Conservation (phyloP, 2,329 filamentous ascomycete species). For the Sporothrix phasma region DNA sequence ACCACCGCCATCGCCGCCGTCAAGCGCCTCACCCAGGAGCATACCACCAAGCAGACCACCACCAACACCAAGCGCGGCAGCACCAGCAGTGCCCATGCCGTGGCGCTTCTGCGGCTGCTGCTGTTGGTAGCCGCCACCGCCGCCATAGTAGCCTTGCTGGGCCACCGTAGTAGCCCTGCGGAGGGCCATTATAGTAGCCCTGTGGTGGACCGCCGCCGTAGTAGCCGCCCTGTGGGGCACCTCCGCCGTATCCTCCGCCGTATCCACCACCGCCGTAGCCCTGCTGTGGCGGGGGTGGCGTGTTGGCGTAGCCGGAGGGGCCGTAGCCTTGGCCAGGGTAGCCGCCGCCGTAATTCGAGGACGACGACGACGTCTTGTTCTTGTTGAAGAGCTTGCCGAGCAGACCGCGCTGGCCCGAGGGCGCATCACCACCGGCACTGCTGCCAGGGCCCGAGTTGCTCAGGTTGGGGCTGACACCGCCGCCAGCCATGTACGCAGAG, state of each 20-base stretch:
- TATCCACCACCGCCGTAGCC: constrained; percentile 29
- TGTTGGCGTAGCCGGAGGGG: constrained; percentile 25
- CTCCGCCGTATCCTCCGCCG: constrained; percentile 16
- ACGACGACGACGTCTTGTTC: constrained; percentile 8
- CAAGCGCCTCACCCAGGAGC: constrained; percentile 57
- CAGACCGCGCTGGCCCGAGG: constrained; percentile 35
- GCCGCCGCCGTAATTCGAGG: constrained; percentile 8
- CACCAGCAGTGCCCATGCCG: constrained; percentile 59
- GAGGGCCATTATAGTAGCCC: constrained; percentile 27
- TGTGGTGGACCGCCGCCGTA: constrained; percentile 15
- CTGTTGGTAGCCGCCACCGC: constrained; percentile 20
- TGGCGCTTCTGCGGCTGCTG: constrained; percentile 30
- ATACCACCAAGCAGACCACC: constrained; percentile 73
- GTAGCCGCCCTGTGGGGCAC: constrained; percentile 25
- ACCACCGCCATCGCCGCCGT: constrained; percentile 41
- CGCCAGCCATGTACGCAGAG: constrained; percentile 26
- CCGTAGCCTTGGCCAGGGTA: constrained; percentile 24
- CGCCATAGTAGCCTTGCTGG: constrained; percentile 25
- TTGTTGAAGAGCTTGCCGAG: constrained; percentile 43
- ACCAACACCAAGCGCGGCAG: constrained; percentile 66
- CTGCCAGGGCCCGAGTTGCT: neutral
- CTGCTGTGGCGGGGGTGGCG: constrained; percentile 25
- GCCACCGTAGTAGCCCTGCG: constrained; percentile 24
- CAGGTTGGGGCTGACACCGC: constrained; percentile 21
- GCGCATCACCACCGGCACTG: constrained; percentile 27